Evolutionary conservation across 441 rosid genomes (phyloP).

Genomic region (Theobroma grandiflorum): DNA sequence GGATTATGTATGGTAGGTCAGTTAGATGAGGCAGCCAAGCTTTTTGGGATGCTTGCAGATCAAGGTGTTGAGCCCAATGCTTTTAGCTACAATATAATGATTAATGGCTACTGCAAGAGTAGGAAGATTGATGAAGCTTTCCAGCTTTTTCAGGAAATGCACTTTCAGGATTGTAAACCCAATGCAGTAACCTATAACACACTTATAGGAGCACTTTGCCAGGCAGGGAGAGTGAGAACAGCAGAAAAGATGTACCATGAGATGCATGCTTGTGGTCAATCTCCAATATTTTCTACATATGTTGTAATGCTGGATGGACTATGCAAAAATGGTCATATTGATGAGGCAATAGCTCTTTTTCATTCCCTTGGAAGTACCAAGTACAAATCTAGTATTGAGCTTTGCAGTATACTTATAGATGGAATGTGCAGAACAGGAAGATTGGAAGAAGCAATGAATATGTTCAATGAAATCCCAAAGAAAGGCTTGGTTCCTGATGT

Average conservation of each 20-base stretch:
- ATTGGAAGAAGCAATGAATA: constrained; percentile 36
- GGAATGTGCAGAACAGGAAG: constrained; percentile 43
- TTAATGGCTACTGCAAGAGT: constrained; percentile 45
- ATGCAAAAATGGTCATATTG: constrained; percentile 33
- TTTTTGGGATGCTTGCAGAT: constrained; percentile 12
- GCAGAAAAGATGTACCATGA: constrained; percentile 35
- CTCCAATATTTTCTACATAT: constrained; percentile 34
- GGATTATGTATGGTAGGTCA: constrained; percentile 25
- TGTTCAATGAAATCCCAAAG: constrained; percentile 33
- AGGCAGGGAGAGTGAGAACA: constrained; percentile 28
- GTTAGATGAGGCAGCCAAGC: constrained; percentile 21
- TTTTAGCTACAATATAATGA: constrained; percentile 28
- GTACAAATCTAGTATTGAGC: constrained; percentile 12
- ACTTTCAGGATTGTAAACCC: constrained; percentile 39
- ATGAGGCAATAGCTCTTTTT: constrained; percentile 36
- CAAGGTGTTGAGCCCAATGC: constrained; percentile 19
- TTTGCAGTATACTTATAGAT: constrained; percentile 36
- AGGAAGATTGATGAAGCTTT: constrained; percentile 39
- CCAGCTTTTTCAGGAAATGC: constrained; percentile 38
- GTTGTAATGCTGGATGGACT: constrained; percentile 35
- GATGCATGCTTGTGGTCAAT: constrained; percentile 30
- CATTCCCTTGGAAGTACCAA: constrained; percentile 13
- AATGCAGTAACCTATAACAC: constrained; percentile 30
- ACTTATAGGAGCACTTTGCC: constrained; percentile 38
- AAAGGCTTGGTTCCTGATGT: constrained; percentile 37